Conservation (phyloP, 306 rosid species). For the Medicago lupulina region DNA sequence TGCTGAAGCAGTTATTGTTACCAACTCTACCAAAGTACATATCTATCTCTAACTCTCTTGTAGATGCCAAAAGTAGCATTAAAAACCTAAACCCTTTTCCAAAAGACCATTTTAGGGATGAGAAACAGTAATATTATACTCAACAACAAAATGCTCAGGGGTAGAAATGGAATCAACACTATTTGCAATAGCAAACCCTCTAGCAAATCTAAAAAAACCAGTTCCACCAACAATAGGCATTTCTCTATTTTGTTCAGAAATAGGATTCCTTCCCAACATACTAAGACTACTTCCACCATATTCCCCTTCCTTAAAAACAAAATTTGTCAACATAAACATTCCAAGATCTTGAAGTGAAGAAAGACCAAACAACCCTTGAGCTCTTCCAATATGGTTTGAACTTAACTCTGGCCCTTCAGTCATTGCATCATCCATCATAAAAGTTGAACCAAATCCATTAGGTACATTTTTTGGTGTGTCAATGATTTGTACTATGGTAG, state of each 20-base stretch:
- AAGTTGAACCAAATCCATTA: constrained; percentile 36
- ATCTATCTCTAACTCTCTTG: too few relatives aligned
- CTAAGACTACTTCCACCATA: constrained; percentile 43
- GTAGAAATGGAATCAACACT: constrained; percentile 39
- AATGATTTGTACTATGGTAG: constrained; percentile 35
- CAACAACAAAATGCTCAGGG: constrained; percentile 42
- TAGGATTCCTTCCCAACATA: constrained; percentile 45
- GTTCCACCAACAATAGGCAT: constrained; percentile 50
- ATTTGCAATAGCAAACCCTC: constrained; percentile 43
- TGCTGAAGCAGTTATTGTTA: too few relatives aligned
- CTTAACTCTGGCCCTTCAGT: constrained; percentile 40
- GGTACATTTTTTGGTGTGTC: constrained; percentile 23
- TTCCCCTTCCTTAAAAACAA: constrained; percentile 21
- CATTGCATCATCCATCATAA: constrained; percentile 42
- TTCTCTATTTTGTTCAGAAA: constrained; percentile 39
- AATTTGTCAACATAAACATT: constrained; percentile 46
- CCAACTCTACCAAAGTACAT: too few relatives aligned
- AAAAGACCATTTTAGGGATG: too few relatives aligned
- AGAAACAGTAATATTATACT: constrained; percentile 36
- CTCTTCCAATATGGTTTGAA: constrained; percentile 41
- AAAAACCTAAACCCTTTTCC: too few relatives aligned
- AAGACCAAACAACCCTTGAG: constrained; percentile 46
- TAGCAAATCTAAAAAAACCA: constrained; percentile 45
- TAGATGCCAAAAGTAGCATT: too few relatives aligned
- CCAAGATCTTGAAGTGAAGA: constrained; percentile 42